phyloP scores from a whole-genome alignment of 768 basidiomycete species.

The Lyophyllum atratum region DNA sequence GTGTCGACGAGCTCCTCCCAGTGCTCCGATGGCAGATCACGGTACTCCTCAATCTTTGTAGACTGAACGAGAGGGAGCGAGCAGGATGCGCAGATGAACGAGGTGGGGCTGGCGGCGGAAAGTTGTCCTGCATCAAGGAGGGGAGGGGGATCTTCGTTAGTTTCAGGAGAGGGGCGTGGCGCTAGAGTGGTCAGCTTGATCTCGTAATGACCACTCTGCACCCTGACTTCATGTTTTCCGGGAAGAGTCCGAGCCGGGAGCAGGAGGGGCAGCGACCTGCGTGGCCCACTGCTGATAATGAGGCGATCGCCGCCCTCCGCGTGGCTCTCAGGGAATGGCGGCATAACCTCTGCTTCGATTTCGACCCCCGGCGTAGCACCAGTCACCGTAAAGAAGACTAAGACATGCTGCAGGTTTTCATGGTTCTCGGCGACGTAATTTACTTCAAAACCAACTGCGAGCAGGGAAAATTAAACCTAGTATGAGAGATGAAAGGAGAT shows the following conservation, averaged over 20 bases:
- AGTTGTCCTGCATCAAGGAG: slow-evolving; percentile 77
- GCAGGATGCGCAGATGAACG: slow-evolving; percentile 80
- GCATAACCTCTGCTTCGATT: slow-evolving; percentile 68
- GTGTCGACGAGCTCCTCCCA: slow-evolving; percentile 98
- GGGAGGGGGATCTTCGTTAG: slow-evolving; percentile 35
- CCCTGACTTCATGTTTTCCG: slow-evolving; percentile 62
- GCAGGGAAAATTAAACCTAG: background rate
- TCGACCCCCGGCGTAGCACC: slow-evolving; percentile 50
- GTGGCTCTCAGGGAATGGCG: slow-evolving; percentile 40
- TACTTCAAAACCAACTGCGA: slow-evolving; percentile 42
- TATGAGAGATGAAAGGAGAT: background rate
- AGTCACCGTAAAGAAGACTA: slow-evolving; percentile 69
- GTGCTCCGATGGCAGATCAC: slow-evolving; percentile 92
- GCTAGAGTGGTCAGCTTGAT: slow-evolving; percentile 58
- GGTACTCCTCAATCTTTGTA: slow-evolving; percentile 53
- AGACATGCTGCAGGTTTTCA: slow-evolving; percentile 78
- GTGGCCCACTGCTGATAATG: slow-evolving; percentile 59
- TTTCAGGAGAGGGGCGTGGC: slow-evolving; percentile 21
- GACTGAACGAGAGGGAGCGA: slow-evolving; percentile 72
- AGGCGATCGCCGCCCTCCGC: slow-evolving; percentile 54
- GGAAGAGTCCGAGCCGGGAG: slow-evolving; percentile 58
- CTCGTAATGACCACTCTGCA: slow-evolving; percentile 65
- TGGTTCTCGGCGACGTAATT: slow-evolving; percentile 74
- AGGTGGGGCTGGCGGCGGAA: slow-evolving; percentile 49
- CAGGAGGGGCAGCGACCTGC: slow-evolving; percentile 56